Conservation (phyloP, 148 eudicot genomes). For the Arctostaphylos glauca region DNA sequence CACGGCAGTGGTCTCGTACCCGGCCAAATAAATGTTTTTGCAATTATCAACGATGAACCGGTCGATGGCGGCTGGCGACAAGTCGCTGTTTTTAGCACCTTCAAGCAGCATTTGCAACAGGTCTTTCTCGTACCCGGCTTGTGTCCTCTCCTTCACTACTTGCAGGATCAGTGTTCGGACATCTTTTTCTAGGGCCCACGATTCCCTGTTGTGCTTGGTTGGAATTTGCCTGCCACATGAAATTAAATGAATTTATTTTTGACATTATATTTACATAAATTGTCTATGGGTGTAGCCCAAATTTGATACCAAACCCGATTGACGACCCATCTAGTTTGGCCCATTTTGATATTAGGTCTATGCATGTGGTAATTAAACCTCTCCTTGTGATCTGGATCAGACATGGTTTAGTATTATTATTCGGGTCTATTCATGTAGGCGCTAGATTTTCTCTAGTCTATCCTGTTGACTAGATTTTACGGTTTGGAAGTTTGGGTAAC, state of each 20-base stretch:
- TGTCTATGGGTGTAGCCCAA: too few relatives aligned
- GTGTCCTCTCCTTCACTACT: slow-evolving; percentile 11
- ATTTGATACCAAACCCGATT: too few relatives aligned
- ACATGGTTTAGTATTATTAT: too few relatives aligned
- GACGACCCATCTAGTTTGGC: neutral
- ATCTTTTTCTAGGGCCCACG: slow-evolving; percentile 8
- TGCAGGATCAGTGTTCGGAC: neutral
- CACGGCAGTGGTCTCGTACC: slow-evolving; percentile 1
- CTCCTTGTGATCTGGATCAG: too few relatives aligned
- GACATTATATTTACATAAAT: neutral
- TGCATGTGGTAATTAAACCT: too few relatives aligned
- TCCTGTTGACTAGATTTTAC: too few relatives aligned
- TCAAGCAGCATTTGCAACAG: slow-evolving; percentile 11
- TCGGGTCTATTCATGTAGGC: too few relatives aligned
- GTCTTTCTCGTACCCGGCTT: slow-evolving; percentile 12
- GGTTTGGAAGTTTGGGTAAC: too few relatives aligned
- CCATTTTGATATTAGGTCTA: too few relatives aligned
- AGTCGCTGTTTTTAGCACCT: slow-evolving; percentile 6
- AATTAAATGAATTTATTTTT: too few relatives aligned
- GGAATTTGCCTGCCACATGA: neutral
- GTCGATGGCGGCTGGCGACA: neutral
- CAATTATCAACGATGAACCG: slow-evolving; percentile 14
- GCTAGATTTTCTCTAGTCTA: too few relatives aligned
- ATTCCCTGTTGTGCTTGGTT: neutral
- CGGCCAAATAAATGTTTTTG: slow-evolving; percentile 18